Percentiles rank a stretch among this genome's conserved stretches.
Evolutionary conservation across 1,284 basidiomycete genomes (phyloP).

Genomic region (Cutaneotrichosporon spelunceum): DNA sequence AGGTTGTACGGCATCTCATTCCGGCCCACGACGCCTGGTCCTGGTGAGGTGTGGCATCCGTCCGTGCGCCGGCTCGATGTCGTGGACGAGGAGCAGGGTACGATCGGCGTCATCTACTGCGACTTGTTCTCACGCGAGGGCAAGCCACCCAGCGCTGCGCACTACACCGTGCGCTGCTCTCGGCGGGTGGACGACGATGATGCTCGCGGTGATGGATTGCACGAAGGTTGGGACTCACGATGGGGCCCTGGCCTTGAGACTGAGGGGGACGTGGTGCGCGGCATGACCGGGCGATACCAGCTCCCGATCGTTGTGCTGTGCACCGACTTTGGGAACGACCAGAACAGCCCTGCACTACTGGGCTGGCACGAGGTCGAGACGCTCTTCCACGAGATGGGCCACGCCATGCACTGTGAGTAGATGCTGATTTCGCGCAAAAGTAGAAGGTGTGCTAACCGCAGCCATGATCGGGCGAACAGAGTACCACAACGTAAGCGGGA

Average conservation of each 20-base stretch:
- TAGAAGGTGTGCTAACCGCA: conserved; percentile 11
- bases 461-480: conserved; percentile 98
- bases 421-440: no score
- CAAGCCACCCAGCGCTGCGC: conserved; percentile 88
- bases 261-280: conserved; percentile 45
- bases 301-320: conserved; percentile 87
- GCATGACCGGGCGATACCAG: conserved; percentile 71
- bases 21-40: conserved; percentile 59
- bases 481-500: conserved; percentile 96
- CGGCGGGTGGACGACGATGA: conserved; percentile 89
- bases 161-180: conserved; percentile 96
- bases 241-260: conserved; percentile 45
- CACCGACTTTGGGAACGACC: conserved; percentile 75
- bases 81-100: conserved; percentile 69
- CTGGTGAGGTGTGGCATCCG: conserved; percentile 83
- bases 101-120: conserved; percentile 91
- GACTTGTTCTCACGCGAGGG: conserved; percentile 82
- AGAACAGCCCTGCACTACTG: conserved; percentile 65
- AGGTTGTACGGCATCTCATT: conserved; percentile 84
- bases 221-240: conserved; percentile 39
- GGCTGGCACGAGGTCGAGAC: conserved; percentile 95
- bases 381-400: conserved; percentile 98
- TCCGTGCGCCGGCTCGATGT: conserved; percentile 91
- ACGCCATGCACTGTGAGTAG: conserved; percentile 93
- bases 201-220: conserved; percentile 59